Conservation (phyloP, 805 yeast genomes). For the Wickerhamomyces ciferrii region DNA sequence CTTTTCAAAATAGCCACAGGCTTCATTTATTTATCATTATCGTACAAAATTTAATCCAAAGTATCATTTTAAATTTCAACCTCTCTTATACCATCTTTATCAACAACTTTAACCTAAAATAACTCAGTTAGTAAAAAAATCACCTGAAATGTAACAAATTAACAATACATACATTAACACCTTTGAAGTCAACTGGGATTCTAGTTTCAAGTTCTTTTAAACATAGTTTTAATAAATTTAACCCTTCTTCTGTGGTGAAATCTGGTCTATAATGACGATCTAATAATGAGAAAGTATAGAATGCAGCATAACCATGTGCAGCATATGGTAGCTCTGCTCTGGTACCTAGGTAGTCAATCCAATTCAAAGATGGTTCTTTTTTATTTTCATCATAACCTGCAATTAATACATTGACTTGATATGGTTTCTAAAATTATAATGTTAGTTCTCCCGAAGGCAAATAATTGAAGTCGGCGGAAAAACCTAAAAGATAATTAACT, state of each 20-base stretch:
- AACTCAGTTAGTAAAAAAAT: slow-evolving; percentile 7
- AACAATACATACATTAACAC: slow-evolving; percentile 41
- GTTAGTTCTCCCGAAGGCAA: neutral
- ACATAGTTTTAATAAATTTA: slow-evolving; percentile 67
- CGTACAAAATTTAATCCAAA: neutral
- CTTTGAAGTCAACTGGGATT: slow-evolving; percentile 94
- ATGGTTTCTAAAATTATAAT: slow-evolving; percentile 54
- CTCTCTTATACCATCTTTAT: slow-evolving; percentile 51
- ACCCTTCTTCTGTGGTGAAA: slow-evolving; percentile 72
- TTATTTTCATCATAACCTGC: slow-evolving; percentile 73
- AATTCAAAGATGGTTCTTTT: slow-evolving; percentile 62
- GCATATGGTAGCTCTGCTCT: slow-evolving; percentile 89
- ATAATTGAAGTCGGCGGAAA: too few relatives aligned
- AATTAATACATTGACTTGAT: slow-evolving; percentile 84
- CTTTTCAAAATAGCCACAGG: neutral
- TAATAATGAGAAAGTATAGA: slow-evolving; percentile 82
- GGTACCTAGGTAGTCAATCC: slow-evolving; percentile 94
- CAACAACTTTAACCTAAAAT: slow-evolving; percentile 53
- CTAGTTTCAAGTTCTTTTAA: slow-evolving; percentile 74
- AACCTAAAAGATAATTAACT: slow-evolving; percentile 12
- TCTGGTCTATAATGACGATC: slow-evolving; percentile 86
- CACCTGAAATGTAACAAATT: neutral
- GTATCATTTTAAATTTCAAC: slow-evolving; percentile 16
- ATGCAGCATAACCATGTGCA: slow-evolving; percentile 98
- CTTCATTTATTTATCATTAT: neutral